Conservation (phyloP, 768 basidiomycete genomes). For the Serendipita sp. region DNA sequence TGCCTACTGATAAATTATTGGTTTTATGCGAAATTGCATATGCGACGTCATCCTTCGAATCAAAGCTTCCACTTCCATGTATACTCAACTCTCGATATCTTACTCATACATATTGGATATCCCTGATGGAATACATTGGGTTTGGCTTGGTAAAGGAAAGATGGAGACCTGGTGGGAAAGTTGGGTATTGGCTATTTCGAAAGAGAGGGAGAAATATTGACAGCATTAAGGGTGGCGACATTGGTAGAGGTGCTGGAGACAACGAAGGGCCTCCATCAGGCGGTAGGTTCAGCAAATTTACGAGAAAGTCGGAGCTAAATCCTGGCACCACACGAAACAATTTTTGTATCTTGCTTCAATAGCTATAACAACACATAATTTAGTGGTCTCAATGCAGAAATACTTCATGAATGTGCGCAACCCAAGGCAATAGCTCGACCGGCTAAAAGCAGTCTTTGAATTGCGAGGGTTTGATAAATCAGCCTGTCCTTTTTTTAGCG, state of each 20-base stretch:
- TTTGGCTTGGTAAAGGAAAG: conserved; percentile 43
- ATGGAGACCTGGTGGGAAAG: conserved; percentile 62
- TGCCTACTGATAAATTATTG: conserved; percentile 10
- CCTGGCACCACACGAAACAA: conserved; percentile 59
- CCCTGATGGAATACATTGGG: conserved; percentile 41
- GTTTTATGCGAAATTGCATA: conserved; percentile 16
- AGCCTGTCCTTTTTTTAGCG: no score
- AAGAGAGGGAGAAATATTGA: conserved; percentile 20
- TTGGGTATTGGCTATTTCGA: conserved; percentile 75
- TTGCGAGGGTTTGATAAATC: no score
- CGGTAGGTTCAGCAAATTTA: conserved; percentile 19
- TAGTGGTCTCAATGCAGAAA: no score
- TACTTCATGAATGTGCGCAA: no score
- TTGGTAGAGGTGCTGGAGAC: conserved; percentile 6
- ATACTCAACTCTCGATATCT: conserved; percentile 75
- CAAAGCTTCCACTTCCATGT: conserved; percentile 71
- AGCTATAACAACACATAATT: no score
- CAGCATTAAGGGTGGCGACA: no score
- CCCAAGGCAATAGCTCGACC: no score
- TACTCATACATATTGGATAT: conserved; percentile 38
- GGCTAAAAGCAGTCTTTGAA: no score
- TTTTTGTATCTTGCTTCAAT: conserved; percentile 41
- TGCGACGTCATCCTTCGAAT: no score
- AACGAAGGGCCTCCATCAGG: not conserved
- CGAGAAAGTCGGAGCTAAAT: conserved; percentile 43